These are phyloP conservation scores for Bipolaris victoriae DNA, from an alignment of 2,329 filamentous ascomycete genomes.

Conservation along the genomic window DNA sequence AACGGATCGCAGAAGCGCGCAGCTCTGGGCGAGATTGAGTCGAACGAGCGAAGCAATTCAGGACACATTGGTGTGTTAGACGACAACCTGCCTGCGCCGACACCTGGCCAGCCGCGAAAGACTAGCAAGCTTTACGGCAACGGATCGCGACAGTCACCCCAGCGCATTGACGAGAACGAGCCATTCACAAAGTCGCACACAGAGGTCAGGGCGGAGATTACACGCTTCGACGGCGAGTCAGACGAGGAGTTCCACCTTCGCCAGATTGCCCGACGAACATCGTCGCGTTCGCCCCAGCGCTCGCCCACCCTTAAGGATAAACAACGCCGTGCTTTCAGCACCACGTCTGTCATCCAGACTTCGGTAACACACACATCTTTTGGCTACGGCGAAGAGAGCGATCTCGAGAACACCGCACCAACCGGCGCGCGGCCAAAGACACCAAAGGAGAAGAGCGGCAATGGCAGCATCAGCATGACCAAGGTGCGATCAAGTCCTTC, in stretches of 20 bases:
- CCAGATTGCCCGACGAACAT: conserved; percentile 64
- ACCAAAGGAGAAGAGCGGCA: conserved; percentile 51
- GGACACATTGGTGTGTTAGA: conserved; percentile 71
- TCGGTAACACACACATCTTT: conserved; percentile 45
- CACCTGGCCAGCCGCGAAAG: conserved; percentile 94
- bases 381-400: conserved; percentile 51
- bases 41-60: conserved; percentile 66
- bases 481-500: conserved; percentile 54
- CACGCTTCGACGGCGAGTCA: conserved; percentile 67
- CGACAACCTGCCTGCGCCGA: conserved; percentile 92
- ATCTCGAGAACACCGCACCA: conserved; percentile 53
- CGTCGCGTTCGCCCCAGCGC: conserved; percentile 65
- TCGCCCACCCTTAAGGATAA: conserved; percentile 65
- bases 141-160: conserved; percentile 41
- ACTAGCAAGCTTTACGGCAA: conserved; percentile 76
- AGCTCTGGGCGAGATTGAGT: conserved; percentile 91
- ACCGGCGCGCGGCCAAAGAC: conserved; percentile 52
- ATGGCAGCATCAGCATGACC: conserved; percentile 53
- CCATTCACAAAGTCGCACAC: conserved; percentile 60
- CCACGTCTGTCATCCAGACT: conserved; percentile 64
- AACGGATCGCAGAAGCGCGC: conserved; percentile 78
- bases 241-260: conserved; percentile 85
- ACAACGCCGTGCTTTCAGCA: conserved; percentile 73
- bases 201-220: conserved; percentile 65
- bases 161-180: conserved; percentile 56